Conservation (phyloP, 768 basidiomycete species). For the Amyloporia xantha region DNA sequence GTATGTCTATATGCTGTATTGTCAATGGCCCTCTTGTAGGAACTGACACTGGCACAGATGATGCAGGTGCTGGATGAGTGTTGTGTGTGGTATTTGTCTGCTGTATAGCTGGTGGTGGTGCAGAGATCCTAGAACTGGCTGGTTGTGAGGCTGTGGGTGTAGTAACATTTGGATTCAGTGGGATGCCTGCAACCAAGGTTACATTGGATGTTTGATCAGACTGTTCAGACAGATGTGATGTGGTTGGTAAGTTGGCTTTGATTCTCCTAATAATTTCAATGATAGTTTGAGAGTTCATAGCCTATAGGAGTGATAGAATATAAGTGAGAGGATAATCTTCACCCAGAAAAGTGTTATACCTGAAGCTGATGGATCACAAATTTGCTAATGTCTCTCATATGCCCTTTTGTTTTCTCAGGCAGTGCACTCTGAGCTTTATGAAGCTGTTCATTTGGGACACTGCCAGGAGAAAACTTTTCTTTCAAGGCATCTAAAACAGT, state of each 20-base stretch:
- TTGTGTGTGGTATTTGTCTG: no score
- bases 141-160: no score
- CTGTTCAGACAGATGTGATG: no score
- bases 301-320: background rate
- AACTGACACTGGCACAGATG: no score
- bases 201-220: no score
- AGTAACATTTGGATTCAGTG: no score
- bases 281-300: background rate
- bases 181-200: no score
- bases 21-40: no score
- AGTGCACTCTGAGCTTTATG: background rate
- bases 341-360: background rate
- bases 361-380: background rate
- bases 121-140: no score
- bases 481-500: background rate
- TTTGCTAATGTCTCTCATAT: background rate
- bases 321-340: background rate
- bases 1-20: no score
- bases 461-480: background rate
- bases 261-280: background rate
- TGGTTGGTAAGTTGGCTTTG: background rate
- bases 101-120: no score
- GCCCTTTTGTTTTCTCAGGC: background rate
- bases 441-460: background rate
- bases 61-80: no score